Evolutionary conservation across 2,329 filamentous ascomycete genomes (phyloP).

Genomic region (Neobulgaria alba): DNA sequence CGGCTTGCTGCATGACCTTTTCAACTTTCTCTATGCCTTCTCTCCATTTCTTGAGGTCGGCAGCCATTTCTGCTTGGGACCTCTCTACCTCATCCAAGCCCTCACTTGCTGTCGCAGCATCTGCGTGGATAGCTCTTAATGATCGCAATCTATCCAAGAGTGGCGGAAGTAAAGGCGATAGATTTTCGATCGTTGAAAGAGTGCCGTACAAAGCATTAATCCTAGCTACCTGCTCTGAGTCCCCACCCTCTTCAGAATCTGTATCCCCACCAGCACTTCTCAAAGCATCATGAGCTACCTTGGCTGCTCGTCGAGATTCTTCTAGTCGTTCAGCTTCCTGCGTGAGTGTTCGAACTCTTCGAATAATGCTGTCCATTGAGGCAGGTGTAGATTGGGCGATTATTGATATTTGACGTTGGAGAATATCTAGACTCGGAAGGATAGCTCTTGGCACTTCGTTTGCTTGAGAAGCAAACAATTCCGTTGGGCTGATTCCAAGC

Average conservation of each 20-base stretch:
- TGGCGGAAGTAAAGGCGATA: conserved; percentile 76
- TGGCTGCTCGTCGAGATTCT: conserved; percentile 54
- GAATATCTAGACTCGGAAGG: conserved; percentile 68
- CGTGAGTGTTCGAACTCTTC: conserved; percentile 60
- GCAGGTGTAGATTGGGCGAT: conserved; percentile 65
- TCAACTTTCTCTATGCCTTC: conserved; percentile 75
- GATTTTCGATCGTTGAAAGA: conserved; percentile 76
- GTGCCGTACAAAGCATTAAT: conserved; percentile 88
- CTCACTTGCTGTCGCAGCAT: conserved; percentile 73
- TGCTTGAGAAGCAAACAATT: conserved; percentile 52
- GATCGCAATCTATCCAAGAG: conserved; percentile 80
- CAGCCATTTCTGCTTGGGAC: conserved; percentile 71
- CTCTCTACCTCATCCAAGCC: conserved; percentile 70
- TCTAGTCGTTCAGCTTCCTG: conserved; percentile 66
- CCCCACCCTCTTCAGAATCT: conserved; percentile 39
- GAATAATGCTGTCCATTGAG: conserved; percentile 63
- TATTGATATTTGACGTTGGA: conserved; percentile 73
- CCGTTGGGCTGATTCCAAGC: conserved; percentile 67
- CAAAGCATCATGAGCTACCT: conserved; percentile 51
- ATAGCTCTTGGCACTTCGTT: conserved; percentile 58
- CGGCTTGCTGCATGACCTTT: conserved; percentile 59
- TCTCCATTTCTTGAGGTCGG: conserved; percentile 79
- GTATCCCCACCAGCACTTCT: conserved; percentile 30
- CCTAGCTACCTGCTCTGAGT: conserved; percentile 70
- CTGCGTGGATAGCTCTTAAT: conserved; percentile 74